These are phyloP conservation scores for Penstemon barbatus DNA, from an alignment of 257 asterid species.

Conservation along the genomic window DNA sequence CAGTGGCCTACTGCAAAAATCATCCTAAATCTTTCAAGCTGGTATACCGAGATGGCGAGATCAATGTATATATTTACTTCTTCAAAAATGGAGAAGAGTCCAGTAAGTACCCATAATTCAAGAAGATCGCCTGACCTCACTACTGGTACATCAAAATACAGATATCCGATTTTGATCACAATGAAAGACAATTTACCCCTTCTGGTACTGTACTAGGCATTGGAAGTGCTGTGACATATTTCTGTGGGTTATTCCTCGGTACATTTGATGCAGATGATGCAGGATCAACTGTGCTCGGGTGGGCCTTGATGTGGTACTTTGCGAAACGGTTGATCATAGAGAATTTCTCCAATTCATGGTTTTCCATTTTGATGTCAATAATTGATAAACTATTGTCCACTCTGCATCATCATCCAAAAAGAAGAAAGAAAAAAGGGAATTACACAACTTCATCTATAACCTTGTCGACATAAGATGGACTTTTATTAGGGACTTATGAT, in stretches of 20 bases:
- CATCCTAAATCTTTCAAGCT: constrained; percentile 27
- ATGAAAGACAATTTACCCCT: constrained; percentile 52
- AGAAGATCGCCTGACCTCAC: constrained; percentile 32
- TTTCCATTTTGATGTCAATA: constrained; percentile 52
- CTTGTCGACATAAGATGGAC: neutral
- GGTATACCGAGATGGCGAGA: constrained; percentile 32
- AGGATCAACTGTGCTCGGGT: constrained; percentile 36
- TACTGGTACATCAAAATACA: neutral
- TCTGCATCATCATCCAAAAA: constrained; percentile 48
- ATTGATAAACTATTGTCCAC: constrained; percentile 54
- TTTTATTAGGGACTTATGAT: too few relatives aligned
- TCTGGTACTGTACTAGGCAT: constrained; percentile 64
- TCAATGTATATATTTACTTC: constrained; percentile 31
- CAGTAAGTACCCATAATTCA: constrained; percentile 11
- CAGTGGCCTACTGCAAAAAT: constrained; percentile 27
- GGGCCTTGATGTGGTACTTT: constrained; percentile 59
- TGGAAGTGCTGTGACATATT: constrained; percentile 60
- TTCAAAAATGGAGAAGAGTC: constrained; percentile 32
- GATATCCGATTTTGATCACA: constrained; percentile 42
- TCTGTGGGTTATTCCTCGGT: constrained; percentile 40
- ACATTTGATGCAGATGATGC: constrained; percentile 35
- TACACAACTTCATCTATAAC: too few relatives aligned
- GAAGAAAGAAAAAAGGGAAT: neutral
- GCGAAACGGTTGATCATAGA: constrained; percentile 71
- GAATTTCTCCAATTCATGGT: constrained; percentile 63